Evolutionary conservation across 257 asterid species (phyloP), one percentile per base, ranked within the genome.

Genomic region (Cynanchum wilfordii): DNA sequence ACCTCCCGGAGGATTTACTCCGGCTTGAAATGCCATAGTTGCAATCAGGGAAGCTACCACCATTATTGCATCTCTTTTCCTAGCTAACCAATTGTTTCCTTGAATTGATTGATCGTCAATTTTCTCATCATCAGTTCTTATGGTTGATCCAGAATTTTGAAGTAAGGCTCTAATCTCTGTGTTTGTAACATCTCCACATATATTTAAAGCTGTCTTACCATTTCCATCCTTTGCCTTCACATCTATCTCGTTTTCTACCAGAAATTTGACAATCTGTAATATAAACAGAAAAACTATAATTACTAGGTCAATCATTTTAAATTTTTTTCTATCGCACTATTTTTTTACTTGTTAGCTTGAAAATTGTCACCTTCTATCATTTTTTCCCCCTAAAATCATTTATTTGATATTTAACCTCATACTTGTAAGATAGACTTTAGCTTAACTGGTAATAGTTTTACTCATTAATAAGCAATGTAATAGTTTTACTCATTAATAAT

Each of bases 21-120:
- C 90, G 2, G 79, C 84, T 65, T 74, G 78, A 36, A 74, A 56
- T 3, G 78, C 68, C 78, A 66, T 73, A 27, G 67, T 54, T 54
- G 78, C 73, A 17, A 66, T 74, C 5, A 74, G 59, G 25, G 60
- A 66, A 1, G 78, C 72, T 19, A 73, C 77, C 1, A 73, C 56
- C 77, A 73, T 73, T 22, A 73, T 16, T 24, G 72, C 12, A 25
- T 73, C 77, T 44, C 66, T 73, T 65, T 65, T 73, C 52, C n/a
- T 73, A 44, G 66, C 42, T 24, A 73, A 40, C 77, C 77, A 73
- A 17, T 73, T 29, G 51, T 1, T 3, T 10, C 22, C 27, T 15
- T 4, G 50, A 45, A 12, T 24, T 3, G 42, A 11, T 45, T 25
- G 45, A 9, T 11, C 17, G 44, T 5, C 66, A 51, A 36, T 66